Base-by-base conservation (phyloP, 768 basidiomycete genomes). In the Collybia sordida region DNA sequence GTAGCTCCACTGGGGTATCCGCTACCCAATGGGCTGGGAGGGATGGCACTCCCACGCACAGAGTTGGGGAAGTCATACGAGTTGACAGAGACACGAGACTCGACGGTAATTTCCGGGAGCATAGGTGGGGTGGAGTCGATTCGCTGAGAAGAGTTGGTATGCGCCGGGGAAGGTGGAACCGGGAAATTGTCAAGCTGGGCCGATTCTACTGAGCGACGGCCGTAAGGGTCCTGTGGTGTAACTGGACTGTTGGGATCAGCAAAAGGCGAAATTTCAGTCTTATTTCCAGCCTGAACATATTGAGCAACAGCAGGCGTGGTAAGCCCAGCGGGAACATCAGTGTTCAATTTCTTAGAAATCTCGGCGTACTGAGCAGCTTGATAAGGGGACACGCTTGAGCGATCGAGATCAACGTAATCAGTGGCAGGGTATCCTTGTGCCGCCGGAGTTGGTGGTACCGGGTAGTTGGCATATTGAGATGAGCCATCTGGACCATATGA, bases 281-380 rank as follows among this genome's bases (percentile, higher is more conserved):
- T 47, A 35, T 22, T 39, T 2, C 39, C 46, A 6, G 38, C 36
- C 42, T 46, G 56, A 27, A 49, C 34, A n/a, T 40, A 49, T 22
- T 63, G 57, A n/a, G 58, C 54, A 14, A 66, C 65, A 23, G 64
- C 58, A 3, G 68, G 66, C 8, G 67, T 70, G 25, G 58, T 52
- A 22, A 74, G 54, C 23, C 69, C 72, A 34, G 47, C 55, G 4
- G 75, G 73, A 8, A 70, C 64, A 14, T 72, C 64, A 4, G 67
- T 59, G 50, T 81, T 76, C 35, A 90, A 64, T 17, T 71, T 78
- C 57, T 77, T 72, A 4, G 84, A 80, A 48, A 89, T 88, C 58
- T 85, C 87, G 17, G 74, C 79, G 58, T 90, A 90, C 62, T 90
- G 89, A 0, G 74, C 77, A 35, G 85, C 88, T 60, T 90, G 88